Base-by-base conservation (phyloP, 179 eudicot species). In the Amaranthus tricolor region DNA sequence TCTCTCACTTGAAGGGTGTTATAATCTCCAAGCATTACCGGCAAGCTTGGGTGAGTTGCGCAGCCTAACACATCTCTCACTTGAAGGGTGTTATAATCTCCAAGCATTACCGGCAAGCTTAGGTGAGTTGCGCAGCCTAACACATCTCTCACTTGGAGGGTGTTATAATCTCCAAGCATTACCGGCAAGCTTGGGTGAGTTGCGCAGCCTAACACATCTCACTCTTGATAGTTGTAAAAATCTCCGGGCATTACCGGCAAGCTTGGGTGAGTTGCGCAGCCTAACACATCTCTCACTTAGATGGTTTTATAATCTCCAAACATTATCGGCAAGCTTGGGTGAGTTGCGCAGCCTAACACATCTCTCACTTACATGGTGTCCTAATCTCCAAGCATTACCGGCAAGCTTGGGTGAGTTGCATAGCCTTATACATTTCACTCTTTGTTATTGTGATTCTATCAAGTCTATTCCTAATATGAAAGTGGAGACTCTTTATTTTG, bases 381-480 rank as follows among this genome's bases (percentile, higher is more conserved):
- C 9, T 19, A 3, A 8, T 6, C 44, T 53, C 2, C 5, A 12
- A 44, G 24, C 55, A 70, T 70, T 70, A 8, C 62, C 73, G 0
- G 7, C 51, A 12, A 70, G 40, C 44, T 31, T 70, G 51, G 59
- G 62, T 7, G 73, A 70, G 2, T 14, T 64, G 68, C 0, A 44
- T 0, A 43, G 20, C 68, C 68, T 64, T 64, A 15, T 50, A 15
- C 6, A 13, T 44, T 24, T 64, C 12, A 1, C 51, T 44, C 51
- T 64, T 45, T 0, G 0, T 6, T 4, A 0, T 15, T 45, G 51
- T 16, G 0, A 16, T 2, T 5, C 3, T 0, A 11, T 55, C 14
- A 53, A 53, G 62, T 40, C 51, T 14, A 62, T 70, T 70, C 73
- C 73, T 40, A 15, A 44, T 44, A 31, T 66, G 70, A 66, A 47